Conservation (phyloP, 495 filamentous ascomycete genomes). For the Terfezia boudieri region DNA sequence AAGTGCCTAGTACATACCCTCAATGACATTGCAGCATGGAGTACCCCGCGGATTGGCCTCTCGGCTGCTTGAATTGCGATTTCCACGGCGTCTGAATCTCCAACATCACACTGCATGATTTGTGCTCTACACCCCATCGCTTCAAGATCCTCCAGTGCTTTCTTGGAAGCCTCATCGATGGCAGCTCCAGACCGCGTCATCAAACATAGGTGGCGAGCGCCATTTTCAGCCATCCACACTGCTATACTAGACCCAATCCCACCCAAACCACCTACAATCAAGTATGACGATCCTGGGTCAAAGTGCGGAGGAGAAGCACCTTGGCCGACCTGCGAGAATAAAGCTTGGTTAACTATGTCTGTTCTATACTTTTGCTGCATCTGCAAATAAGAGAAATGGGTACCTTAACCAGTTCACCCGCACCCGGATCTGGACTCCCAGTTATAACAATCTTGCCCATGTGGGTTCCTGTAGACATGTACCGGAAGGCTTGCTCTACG, state of each 20-base stretch:
- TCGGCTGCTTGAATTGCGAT: background rate
- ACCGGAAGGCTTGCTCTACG: constrained; percentile 31
- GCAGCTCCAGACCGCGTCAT: constrained; percentile 31
- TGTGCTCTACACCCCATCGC: background rate
- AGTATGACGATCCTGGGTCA: constrained; percentile 28
- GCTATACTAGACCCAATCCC: constrained; percentile 39
- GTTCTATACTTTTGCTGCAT: too few relatives aligned
- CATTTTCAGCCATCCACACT: constrained; percentile 35
- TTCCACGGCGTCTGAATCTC: background rate
- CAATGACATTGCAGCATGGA: constrained; percentile 25
- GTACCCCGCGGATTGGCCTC: constrained; percentile 27
- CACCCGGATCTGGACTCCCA: constrained; percentile 7
- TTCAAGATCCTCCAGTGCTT: background rate
- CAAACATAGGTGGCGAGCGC: constrained; percentile 35
- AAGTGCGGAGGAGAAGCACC: background rate
- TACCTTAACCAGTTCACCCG: background rate
- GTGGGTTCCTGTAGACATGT: constrained; percentile 31
- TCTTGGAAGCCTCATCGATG: background rate
- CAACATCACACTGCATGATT: constrained; percentile 1
- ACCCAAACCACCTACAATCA: constrained; percentile 39
- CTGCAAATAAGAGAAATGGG: background rate
- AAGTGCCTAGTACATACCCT: constrained; percentile 7
- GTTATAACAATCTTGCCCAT: constrained; percentile 37
- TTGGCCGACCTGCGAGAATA: too few relatives aligned
- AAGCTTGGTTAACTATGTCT: background rate